phyloP scores from a whole-genome alignment of 139 green algal genomes.

The Coccomyxa sp. region DNA sequence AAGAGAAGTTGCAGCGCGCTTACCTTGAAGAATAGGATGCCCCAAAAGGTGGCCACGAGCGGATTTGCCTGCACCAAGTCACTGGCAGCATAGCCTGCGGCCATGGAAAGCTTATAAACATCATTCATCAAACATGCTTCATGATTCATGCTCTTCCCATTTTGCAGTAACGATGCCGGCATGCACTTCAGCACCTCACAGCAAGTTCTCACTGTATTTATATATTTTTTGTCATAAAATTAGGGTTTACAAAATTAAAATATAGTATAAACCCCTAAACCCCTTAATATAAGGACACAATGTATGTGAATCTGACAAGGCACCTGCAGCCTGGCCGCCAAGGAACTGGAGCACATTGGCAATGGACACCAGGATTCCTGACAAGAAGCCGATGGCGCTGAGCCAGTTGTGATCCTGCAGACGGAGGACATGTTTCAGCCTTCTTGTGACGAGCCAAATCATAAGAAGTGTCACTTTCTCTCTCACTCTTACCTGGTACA shows the following conservation, averaged over 20 bases:
- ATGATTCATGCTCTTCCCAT: neutral
- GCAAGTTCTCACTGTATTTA: neutral
- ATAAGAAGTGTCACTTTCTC: no score
- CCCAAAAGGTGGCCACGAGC: constrained; percentile 13
- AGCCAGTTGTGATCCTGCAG: neutral
- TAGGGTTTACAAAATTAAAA: neutral
- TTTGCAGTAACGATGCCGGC: neutral
- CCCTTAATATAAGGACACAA: neutral
- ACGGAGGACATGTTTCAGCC: neutral
- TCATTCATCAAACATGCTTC: neutral
- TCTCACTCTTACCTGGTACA: no score
- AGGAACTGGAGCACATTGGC: constrained; percentile 23
- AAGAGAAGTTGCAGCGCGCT: neutral
- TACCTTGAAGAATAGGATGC: constrained; percentile 8
- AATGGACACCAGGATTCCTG: neutral
- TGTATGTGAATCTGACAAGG: neutral
- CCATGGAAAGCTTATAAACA: neutral
- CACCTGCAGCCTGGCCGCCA: constrained; percentile 10
- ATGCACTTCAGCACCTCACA: neutral
- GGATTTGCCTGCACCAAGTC: constrained; percentile 20
- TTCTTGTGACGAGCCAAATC: neutral
- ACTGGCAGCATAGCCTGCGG: constrained; percentile 13
- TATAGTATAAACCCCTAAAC: neutral
- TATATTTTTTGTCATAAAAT: neutral
- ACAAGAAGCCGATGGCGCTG: constrained; percentile 3